Evolutionary conservation across 805 yeast species (phyloP), one percentile per base, ranked within the genome.

Genomic region (Metschnikowia colocasiae): DNA sequence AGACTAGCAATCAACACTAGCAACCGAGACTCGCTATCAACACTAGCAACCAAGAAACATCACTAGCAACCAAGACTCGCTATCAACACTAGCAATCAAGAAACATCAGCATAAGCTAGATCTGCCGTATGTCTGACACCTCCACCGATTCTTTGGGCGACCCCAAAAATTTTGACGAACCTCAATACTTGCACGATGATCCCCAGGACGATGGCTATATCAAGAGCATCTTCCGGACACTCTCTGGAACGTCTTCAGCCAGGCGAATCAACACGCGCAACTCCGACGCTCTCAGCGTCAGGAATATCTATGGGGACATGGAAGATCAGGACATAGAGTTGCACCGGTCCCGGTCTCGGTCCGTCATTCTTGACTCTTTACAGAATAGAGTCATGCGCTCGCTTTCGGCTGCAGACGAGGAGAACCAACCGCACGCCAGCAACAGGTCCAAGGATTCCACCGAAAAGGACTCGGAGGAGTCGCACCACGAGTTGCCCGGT

Each of bases 261-360:
- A 43, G 34, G 42, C 42, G 45, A 15, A 22, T 15, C 9, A 13
- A 38, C 39, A 46, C 57, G 8, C 49, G 41, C 15, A 50, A 40
- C n/a, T 50, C 49, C 47, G 56, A 42, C 16, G 50, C 55, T 10
- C 65, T 58, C 52, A 60, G 68, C 3, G 69, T 64, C 6, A 60
- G 60, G 50, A 71, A 63, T 30, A 67, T 76, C 13, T 77, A 75
- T 50, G 77, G 75, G 6, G 68, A 68, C 25, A 51, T 68, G 48
- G 59, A 61, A 16, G 64, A 67, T 0, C 61, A 67, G 13, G 64
- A 65, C 43, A 67, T 78, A 16, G 61, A 64, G 4, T 50, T 79
- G 33, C 63, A 59, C 20, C 65, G 84, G 41, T 69, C 74, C 7
- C 65, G 63, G 23, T 76, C 82, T 1, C 62, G 71, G 35, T 68